These are phyloP conservation scores for Nemania sp. DNA, from an alignment of 2,329 filamentous ascomycete species.

Conservation along the genomic window DNA sequence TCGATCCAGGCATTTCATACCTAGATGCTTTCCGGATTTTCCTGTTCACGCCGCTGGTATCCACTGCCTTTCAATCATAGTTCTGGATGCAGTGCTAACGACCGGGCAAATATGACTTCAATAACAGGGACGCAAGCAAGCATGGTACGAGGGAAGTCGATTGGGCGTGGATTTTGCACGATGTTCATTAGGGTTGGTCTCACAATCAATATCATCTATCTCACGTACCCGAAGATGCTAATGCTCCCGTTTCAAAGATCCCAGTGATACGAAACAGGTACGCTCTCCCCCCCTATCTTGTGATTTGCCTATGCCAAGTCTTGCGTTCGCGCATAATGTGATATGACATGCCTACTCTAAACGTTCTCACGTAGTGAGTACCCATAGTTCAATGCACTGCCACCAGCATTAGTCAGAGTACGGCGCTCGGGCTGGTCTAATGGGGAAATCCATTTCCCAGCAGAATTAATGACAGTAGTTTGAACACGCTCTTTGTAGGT, in stretches of 20 bases:
- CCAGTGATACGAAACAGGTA: constrained; percentile 30
- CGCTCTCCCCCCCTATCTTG: background rate
- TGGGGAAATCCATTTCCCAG: too few relatives aligned
- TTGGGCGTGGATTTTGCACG: background rate
- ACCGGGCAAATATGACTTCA: background rate
- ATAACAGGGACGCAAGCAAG: background rate
- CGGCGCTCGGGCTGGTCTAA: too few relatives aligned
- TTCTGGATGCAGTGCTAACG: background rate
- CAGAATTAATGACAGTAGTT: too few relatives aligned
- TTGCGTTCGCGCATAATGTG: too few relatives aligned
- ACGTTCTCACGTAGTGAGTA: too few relatives aligned
- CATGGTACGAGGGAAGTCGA: background rate
- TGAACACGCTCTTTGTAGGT: too few relatives aligned
- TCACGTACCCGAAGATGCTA: constrained; percentile 36
- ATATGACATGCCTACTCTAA: too few relatives aligned
- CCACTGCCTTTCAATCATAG: too few relatives aligned
- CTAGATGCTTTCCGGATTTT: background rate
- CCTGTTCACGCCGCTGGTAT: background rate
- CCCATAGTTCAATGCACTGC: too few relatives aligned
- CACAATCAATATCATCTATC: constrained; percentile 35
- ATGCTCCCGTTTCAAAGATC: constrained; percentile 31
- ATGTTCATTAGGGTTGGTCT: constrained; percentile 42
- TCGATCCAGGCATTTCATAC: background rate
- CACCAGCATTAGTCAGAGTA: too few relatives aligned
- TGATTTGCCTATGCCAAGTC: too few relatives aligned